Evolutionary conservation across 257 asterid species (phyloP).

Genomic region (Verbascum thapsus): DNA sequence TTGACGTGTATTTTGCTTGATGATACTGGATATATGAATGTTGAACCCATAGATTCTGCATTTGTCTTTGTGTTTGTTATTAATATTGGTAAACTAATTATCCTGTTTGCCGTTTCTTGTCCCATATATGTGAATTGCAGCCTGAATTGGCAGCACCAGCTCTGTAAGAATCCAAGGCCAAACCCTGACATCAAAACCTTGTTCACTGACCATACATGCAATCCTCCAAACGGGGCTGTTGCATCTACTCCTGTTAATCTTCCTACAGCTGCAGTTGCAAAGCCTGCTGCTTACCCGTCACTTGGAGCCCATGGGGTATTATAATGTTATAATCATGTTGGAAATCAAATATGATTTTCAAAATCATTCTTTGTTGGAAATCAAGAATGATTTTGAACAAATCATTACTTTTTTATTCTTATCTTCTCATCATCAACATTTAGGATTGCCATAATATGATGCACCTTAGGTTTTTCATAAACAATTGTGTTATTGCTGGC

Average conservation of each 20-base stretch:
- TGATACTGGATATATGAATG: background rate
- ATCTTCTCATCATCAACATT: constrained; percentile 17
- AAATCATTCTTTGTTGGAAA: too few species aligned
- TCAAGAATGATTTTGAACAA: too few species aligned
- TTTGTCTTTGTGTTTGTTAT: background rate
- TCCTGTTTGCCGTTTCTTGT: background rate
- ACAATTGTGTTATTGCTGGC: constrained; percentile 34
- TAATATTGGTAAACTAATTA: background rate
- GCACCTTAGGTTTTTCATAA: constrained; percentile 1
- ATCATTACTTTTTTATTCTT: constrained; percentile 25
- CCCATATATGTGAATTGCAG: constrained; percentile 44
- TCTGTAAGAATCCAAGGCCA: constrained; percentile 92
- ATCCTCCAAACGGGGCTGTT: constrained; percentile 81
- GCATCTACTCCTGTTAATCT: constrained; percentile 78
- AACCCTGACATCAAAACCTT: constrained; percentile 95
- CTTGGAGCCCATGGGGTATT: constrained; percentile 94
- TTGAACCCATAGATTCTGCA: constrained; percentile 8
- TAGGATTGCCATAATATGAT: background rate
- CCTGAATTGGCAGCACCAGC: constrained; percentile 99
- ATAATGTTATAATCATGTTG: constrained; percentile 2
- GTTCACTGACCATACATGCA: constrained; percentile 85
- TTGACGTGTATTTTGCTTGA: constrained; percentile 4
- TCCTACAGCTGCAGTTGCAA: constrained; percentile 76
- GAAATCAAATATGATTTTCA: too few species aligned
- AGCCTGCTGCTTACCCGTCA: constrained; percentile 68